Evolutionary conservation across 768 basidiomycete genomes (phyloP), one percentile per base, ranked within the genome.

Genomic region (Neoboletus magnificus): DNA sequence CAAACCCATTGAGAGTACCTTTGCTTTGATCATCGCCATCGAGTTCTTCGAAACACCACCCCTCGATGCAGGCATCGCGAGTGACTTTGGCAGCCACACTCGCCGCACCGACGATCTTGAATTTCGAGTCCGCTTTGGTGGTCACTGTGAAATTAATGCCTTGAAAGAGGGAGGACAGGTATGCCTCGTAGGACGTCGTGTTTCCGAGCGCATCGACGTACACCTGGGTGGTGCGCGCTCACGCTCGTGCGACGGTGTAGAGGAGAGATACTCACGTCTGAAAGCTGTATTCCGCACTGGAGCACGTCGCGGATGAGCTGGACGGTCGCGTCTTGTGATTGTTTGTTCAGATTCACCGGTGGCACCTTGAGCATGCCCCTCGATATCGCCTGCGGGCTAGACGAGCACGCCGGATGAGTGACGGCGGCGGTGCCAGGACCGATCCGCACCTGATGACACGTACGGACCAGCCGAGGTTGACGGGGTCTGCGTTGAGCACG

Each of bases 81-180:
- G 95, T 98, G 27, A 96, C 94, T 73, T 99, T 99, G 2, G 97
- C 97, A 3, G 93, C 93, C n/a, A 98, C 92, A 68, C 91, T 93
- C 2, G 96, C 97, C 7, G 97, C 97, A 22, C 93, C 89, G 56
- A 99, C 97, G 56, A 99, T 95, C 66, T 94, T 97, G 80, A 84
- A 99, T 58, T 91, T 85, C n/a, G 87, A 86, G 66, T 99, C 97
- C 16, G 97, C 97, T 72, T 99, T 98, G 27, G 85, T 83, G 11
- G 86, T 82, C 23, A 99, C 97, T 0, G 91, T 94, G 68, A 99
- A 95, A 39, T 76, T 74, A 59, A 98, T 89, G 8, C 82, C 85
- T 0, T 92, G 91, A 70, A 98, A 99, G 32, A 86, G 66, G 8
- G 79, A 78, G 13, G 89, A 87, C 3, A 99, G 82, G 65, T 91